These are phyloP conservation scores for Hericium rajendrae DNA, from an alignment of 768 basidiomycete genomes.

Conservation along the genomic window DNA sequence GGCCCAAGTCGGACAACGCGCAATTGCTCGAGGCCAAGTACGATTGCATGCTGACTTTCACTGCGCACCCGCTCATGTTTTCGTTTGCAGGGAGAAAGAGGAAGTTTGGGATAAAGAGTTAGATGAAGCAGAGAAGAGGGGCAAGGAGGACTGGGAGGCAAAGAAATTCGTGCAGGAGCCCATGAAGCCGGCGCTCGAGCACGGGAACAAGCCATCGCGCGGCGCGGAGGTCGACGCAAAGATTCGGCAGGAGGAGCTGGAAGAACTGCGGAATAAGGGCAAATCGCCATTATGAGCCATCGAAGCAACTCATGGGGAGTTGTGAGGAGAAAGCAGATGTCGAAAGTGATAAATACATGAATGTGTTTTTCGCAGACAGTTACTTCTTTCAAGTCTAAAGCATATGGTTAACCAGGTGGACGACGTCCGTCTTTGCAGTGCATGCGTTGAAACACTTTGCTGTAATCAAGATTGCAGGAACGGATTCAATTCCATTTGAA, in stretches of 20 bases:
- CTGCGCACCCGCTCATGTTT: too few species aligned
- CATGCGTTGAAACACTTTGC: too few species aligned
- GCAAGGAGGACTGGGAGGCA: conserved; percentile 18
- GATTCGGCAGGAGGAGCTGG: conserved; percentile 42
- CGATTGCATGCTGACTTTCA: too few species aligned
- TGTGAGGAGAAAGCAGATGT: too few species aligned
- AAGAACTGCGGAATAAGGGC: conserved; percentile 34
- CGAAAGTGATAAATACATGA: too few species aligned
- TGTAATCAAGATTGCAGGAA: too few species aligned
- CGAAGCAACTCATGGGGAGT: neutral
- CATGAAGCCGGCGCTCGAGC: conserved; percentile 37
- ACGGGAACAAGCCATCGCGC: conserved; percentile 48
- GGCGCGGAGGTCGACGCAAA: conserved; percentile 53
- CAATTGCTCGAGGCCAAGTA: conserved; percentile 30
- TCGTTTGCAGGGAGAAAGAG: too few species aligned
- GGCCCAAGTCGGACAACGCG: conserved; percentile 29
- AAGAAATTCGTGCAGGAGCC: conserved; percentile 30
- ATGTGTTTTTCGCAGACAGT: too few species aligned
- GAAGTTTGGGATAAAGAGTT: conserved; percentile 10
- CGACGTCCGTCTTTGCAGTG: too few species aligned
- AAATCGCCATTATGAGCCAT: neutral
- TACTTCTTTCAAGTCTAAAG: too few species aligned
- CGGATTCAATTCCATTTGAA: too few species aligned
- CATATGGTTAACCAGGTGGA: too few species aligned
- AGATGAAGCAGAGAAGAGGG: conserved; percentile 19